Evolutionary conservation across 2,329 filamentous ascomycete species (phyloP), one percentile per base, ranked within the genome.

Genomic region (Endothia cerciana): DNA sequence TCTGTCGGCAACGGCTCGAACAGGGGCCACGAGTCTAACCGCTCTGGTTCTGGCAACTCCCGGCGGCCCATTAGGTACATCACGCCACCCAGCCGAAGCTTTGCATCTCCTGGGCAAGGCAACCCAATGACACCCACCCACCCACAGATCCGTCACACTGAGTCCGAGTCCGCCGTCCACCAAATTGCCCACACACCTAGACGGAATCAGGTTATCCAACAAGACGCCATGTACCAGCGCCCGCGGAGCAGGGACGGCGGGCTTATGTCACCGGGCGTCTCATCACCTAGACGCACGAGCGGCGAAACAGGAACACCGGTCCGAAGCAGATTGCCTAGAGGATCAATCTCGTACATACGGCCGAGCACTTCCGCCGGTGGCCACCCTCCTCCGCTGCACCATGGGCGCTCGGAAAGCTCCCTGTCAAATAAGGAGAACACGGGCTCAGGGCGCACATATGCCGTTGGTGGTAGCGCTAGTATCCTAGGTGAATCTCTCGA

Each of bases 61-160:
- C 77, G 84, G 30, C 80, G 84, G 36, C 85, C 82, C 64, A 82
- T 80, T 11, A 82, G 81, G 62, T 87, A 84, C 71, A 87, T 85
- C 2, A 83, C 85, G 0, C 84, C 85, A 0, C 66, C 66, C 8
- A 65, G 64, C 10, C 58, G 62, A 5, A 43, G 28, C 5, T 64
- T 66, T 28, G 47, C 60, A 17, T 40, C 66, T 7, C 60, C 66
- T 19, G 60, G 56, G 13, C 57, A 61, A 4, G 61, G 56, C 2
- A 64, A 64, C 17, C 66, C 66, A 13, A 64, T 60, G 61, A 68
- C 66, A 6, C 65, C 66, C 10, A 65, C 62, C 10, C 59, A 65
- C 17, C 64, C 66, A 3, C 66, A 64, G 36, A 58, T 68, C 5
- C 64, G 66, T 15, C 66, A 68, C 30, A 65, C 66, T 22, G 66